Percentiles rank a stretch among this genome's conserved stretches.
Conservation (phyloP, 2,329 filamentous ascomycete species). For the Ophiocordyceps camponoti-saundersi region DNA sequence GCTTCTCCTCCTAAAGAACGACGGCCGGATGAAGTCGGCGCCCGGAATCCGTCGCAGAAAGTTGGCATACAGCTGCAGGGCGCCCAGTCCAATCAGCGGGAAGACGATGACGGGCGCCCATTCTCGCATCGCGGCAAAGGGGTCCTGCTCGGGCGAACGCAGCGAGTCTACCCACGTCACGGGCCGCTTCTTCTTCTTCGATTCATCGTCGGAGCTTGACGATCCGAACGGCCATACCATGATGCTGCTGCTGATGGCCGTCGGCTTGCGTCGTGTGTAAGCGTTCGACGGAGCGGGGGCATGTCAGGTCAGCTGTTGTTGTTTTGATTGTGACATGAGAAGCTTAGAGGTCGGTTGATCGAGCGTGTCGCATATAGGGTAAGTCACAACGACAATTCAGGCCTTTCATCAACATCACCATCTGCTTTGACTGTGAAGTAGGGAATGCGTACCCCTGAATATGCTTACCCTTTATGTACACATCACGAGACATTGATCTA, state of each 20-base stretch:
- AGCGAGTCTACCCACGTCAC: not conserved
- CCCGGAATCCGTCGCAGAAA: constrained; percentile 76
- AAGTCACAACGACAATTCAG: too few relatives aligned
- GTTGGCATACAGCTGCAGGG: constrained; percentile 43
- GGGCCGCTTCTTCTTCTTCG: not conserved
- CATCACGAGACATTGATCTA: too few relatives aligned
- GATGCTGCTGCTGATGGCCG: not conserved
- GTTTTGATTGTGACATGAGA: too few relatives aligned
- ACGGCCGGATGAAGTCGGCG: constrained; percentile 55
- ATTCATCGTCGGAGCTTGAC: not conserved
- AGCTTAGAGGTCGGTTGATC: too few relatives aligned
- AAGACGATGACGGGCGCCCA: constrained; percentile 15
- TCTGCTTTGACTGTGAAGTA: too few relatives aligned
- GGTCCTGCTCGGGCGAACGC: not conserved
- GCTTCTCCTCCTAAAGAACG: constrained; percentile 57
- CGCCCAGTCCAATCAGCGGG: constrained; percentile 19
- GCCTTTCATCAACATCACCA: too few relatives aligned
- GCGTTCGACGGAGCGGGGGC: too few relatives aligned
- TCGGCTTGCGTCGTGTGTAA: not conserved
- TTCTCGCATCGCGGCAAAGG: not conserved
- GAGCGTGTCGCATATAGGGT: too few relatives aligned
- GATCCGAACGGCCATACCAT: not conserved
- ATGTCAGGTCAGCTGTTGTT: too few relatives aligned
- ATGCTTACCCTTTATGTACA: too few relatives aligned
- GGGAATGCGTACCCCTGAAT: too few relatives aligned